A percentile compares a stretch with the other conserved stretches of the same genome.
Conservation (phyloP, 2,329 filamentous ascomycete species). For the Fusarium setosum region DNA sequence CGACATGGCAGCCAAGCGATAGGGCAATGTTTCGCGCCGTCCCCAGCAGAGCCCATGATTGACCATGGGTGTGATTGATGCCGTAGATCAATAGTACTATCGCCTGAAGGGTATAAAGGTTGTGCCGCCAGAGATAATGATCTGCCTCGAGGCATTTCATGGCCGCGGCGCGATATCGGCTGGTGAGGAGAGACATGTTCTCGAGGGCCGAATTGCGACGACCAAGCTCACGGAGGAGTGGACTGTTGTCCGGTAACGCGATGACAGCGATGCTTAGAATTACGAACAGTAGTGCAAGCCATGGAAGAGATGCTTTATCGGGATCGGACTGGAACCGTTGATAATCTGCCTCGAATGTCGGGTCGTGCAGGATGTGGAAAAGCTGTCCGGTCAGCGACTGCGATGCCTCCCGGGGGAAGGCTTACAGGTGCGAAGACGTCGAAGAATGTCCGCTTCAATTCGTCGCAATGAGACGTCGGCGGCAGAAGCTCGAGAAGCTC, state of each 20-base stretch:
- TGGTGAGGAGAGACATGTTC: slow-evolving; percentile 11
- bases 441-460: not conserved
- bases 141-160: slow-evolving; percentile 28
- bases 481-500: not conserved
- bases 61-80: slow-evolving; percentile 30
- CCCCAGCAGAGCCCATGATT: slow-evolving; percentile 26
- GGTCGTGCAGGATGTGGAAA: not conserved
- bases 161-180: slow-evolving; percentile 14
- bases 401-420: not conserved
- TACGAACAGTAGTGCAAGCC: not conserved
- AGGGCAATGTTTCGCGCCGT: slow-evolving; percentile 20
- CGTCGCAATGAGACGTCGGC: not conserved
- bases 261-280: not conserved
- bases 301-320: not conserved
- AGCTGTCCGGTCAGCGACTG: not conserved
- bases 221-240: not conserved
- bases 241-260: not conserved
- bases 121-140: slow-evolving; percentile 27
- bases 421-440: not conserved
- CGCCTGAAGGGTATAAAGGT: slow-evolving; percentile 16
- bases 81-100: slow-evolving; percentile 22
- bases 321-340: not conserved
- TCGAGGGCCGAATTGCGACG: not conserved
- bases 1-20: slow-evolving; percentile 21
- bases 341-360: not conserved